Base-by-base conservation (phyloP, 2,329 filamentous ascomycete species). In the Arthrinium phaeospermum region DNA sequence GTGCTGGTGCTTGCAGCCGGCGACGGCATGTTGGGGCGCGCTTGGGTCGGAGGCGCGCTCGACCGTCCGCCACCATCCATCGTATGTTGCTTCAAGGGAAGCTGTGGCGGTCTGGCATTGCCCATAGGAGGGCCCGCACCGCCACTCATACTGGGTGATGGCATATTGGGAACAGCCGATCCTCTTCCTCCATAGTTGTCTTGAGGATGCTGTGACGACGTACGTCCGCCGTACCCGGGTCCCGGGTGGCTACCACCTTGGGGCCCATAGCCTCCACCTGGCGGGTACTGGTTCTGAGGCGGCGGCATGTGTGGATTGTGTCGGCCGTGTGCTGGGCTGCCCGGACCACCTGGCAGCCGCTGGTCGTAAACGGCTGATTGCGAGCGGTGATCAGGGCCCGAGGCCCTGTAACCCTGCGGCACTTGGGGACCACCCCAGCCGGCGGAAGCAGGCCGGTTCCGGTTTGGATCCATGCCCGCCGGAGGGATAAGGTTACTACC, bases 401-500 rank as follows among this genome's bases (percentile, higher is more conserved):
- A 12, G 34, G 34, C 57, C 57, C 34, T 41, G 22, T 64, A 86
- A 1, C 81, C 84, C 3, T 78, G 75, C 0, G 83, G 82, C 22
- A 79, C 76, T 74, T 86, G 85, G 24, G 82, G 81, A 13, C 45
- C 84, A 82, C 84, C 84, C 82, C 84, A 87, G 24, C 85, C 85
- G 22, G 82, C 80, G 13, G 85, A 86, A 14, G 80, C 77, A 22
- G 84, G 79, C 68, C 86, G 85, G 49, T 82, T 82, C 13, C 85
- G 84, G 34, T 75, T 77, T 10, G 81, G 80, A 74, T 87, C 83
- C 68, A 78, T 75, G 19, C 83, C 82, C 49, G 80, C 80, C n/a
- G 83, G 80, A 22, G 84, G 83, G 46, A 86, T 74, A 64, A 89
- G 81, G 75, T 85, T 87, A 27, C 84, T 83, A 71, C 41, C 41